A percentile compares a stretch with the other conserved stretches of the same genome.
Evolutionary conservation across 306 rosid genomes (phyloP).

Genomic region (Lablab purpureus): DNA sequence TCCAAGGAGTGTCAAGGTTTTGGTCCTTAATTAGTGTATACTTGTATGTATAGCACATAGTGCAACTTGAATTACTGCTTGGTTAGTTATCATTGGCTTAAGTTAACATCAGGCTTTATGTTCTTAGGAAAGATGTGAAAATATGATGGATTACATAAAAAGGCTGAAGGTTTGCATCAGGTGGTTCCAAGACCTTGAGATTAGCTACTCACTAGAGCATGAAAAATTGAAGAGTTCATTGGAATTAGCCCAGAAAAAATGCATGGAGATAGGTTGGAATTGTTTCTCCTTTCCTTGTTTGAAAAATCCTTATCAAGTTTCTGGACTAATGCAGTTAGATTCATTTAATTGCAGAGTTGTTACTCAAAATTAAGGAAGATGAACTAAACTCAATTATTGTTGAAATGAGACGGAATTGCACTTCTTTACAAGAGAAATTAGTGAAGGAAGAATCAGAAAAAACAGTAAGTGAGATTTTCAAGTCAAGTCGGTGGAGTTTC

Average conservation of each 20-base stretch:
- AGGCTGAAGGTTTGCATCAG: conserved; percentile 91
- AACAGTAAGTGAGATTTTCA: conserved; percentile 64
- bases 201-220: conserved; percentile 81
- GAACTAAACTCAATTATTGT: conserved; percentile 78
- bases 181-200: conserved; percentile 97
- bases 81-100: neutral
- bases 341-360: conserved; percentile 59
- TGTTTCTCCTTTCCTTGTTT: neutral
- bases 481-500: conserved; percentile 18
- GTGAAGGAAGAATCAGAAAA: conserved; percentile 84
- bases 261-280: conserved; percentile 74
- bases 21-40: conserved; percentile 8
- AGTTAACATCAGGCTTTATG: conserved; percentile 28
- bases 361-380: conserved; percentile 84
- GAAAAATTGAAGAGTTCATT: conserved; percentile 70
- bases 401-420: conserved; percentile 79
- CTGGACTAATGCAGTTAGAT: conserved; percentile 31
- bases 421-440: conserved; percentile 77
- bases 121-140: conserved; percentile 93
- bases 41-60: neutral
- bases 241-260: conserved; percentile 72
- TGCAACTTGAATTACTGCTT: conserved; percentile 17
- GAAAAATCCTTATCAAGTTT: conserved; percentile 12
- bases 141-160: conserved; percentile 84
- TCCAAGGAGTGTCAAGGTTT: neutral